Percentiles rank a stretch among this genome's conserved stretches.
phyloP scores from a whole-genome alignment of 2,329 filamentous ascomycete genomes.

The Nannizziopsis arthrosporioides region DNA sequence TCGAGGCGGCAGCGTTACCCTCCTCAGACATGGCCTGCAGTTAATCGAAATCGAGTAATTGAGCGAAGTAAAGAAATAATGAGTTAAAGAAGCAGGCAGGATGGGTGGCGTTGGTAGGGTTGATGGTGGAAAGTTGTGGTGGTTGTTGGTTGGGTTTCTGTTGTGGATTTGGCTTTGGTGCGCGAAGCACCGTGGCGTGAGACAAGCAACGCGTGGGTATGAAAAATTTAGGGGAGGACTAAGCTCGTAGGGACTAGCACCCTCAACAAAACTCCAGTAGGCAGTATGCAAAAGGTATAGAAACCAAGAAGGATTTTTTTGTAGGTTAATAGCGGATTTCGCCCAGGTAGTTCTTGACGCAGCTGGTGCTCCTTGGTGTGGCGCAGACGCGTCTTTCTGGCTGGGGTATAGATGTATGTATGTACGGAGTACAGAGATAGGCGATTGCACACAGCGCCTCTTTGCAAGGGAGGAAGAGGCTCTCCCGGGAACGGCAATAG shows the following conservation, averaged over 20 bases:
- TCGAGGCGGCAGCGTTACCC: conserved; percentile 24
- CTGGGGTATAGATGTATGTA: no score
- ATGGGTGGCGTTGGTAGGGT: conserved; percentile 8
- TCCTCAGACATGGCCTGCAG: conserved; percentile 29
- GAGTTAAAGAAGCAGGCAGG: background rate
- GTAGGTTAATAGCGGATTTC: background rate
- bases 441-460: no score
- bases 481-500: no score
- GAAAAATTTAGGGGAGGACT: background rate
- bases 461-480: no score
- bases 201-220: conserved; percentile 18
- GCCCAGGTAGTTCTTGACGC: no score
- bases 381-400: no score
- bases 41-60: background rate
- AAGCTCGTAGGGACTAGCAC: background rate
- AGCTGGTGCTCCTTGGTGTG: no score
- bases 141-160: conserved; percentile 17
- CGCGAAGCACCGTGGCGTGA: conserved; percentile 20
- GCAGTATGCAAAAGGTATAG: background rate
- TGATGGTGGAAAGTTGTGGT: conserved; percentile 10
- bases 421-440: no score
- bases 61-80: conserved; percentile 4
- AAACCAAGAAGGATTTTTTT: no score
- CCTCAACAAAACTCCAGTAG: conserved; percentile 1
- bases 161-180: conserved; percentile 17